Evolutionary conservation across 1,139 yeast genomes (phyloP), one percentile per base, ranked within the genome.

Genomic region (Candida gigantensis): DNA sequence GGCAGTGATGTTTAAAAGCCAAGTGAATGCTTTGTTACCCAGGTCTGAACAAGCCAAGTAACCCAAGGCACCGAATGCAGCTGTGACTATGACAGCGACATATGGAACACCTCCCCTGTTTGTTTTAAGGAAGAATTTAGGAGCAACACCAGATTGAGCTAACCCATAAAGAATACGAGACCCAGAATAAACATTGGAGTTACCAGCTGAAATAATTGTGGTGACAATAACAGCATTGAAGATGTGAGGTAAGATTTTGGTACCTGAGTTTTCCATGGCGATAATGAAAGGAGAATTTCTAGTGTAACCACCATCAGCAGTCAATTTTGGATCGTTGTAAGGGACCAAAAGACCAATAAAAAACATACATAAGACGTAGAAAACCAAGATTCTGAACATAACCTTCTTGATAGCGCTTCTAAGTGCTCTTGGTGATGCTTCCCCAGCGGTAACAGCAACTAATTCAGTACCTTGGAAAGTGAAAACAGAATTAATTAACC

Each of bases 381-480:
- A 85, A 39, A 88, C 65, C 46, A 86, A 60, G 49, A 90, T 87
- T 62, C 97, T 78, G 67, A 79, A 75, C 48, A 88, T 78, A 21
- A 88, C 95, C 55, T 85, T 85, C 51, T 82, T 78, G 52, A 87
- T 85, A 1, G 44, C 44, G 6, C 35, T 20, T 40, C 96, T 96
- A 37, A 90, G 87, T 10, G 94, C 74, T 57, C 86, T 73, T 40
- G 97, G 96, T 60, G 86, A 84, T 35, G 77, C 73, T 64, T 90
- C 97, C 57, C 96, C 95, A 13, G 95, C 92, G 4, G 95, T 79
- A 39, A 90, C 77, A 50, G 95, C 96, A 21, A 86, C 85, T 48
- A 86, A 74, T 62, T 90, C 97, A 43, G 75, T 71, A 57, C 94
- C 94, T 62, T 82, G 77, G 49, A 84, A 83, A 30, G 95, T 83